Conservation (phyloP, 2,329 filamentous ascomycete species). For the Elsinoe australis region DNA sequence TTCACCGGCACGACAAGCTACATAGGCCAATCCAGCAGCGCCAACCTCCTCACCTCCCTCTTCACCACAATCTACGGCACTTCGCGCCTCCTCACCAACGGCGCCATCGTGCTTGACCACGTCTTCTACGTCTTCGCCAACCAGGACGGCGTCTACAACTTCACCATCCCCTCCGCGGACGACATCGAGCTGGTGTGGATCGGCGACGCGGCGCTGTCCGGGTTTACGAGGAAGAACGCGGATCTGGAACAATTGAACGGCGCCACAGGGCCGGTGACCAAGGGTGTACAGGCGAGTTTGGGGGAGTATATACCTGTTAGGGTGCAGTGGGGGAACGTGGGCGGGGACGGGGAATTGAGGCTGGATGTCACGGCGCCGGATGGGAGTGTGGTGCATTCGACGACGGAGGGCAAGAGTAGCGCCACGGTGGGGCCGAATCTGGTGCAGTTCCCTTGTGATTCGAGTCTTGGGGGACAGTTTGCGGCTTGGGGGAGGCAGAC, state of each 20-base stretch:
- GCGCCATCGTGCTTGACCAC: slow-evolving; percentile 15
- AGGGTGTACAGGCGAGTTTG: slow-evolving; percentile 12
- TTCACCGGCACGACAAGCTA: slow-evolving; percentile 4
- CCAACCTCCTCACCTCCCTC: too few species aligned
- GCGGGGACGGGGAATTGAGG: slow-evolving; percentile 3
- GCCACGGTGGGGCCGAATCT: slow-evolving; percentile 10
- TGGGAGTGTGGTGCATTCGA: not conserved
- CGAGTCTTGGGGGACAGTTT: slow-evolving; percentile 4
- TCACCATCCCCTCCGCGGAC: slow-evolving; percentile 22
- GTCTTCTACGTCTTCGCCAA: slow-evolving; percentile 20
- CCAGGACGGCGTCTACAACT: slow-evolving; percentile 23
- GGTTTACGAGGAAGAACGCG: slow-evolving; percentile 21
- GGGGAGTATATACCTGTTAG: slow-evolving; percentile 17
- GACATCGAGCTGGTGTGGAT: slow-evolving; percentile 26
- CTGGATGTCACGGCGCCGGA: slow-evolving; percentile 16
- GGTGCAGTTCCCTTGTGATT: slow-evolving; percentile 17
- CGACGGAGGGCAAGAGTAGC: not conserved
- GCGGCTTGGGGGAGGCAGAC: slow-evolving; percentile 17
- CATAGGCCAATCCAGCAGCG: slow-evolving; percentile 11
- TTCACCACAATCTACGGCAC: slow-evolving; percentile 14
- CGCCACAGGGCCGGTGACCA: not conserved
- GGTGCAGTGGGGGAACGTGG: slow-evolving; percentile 14
- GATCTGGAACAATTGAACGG: slow-evolving; percentile 20
- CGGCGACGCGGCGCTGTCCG: slow-evolving; percentile 23
- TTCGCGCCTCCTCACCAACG: not conserved